Conservation (phyloP, 306 rosid genomes). For the Inga laurina region DNA sequence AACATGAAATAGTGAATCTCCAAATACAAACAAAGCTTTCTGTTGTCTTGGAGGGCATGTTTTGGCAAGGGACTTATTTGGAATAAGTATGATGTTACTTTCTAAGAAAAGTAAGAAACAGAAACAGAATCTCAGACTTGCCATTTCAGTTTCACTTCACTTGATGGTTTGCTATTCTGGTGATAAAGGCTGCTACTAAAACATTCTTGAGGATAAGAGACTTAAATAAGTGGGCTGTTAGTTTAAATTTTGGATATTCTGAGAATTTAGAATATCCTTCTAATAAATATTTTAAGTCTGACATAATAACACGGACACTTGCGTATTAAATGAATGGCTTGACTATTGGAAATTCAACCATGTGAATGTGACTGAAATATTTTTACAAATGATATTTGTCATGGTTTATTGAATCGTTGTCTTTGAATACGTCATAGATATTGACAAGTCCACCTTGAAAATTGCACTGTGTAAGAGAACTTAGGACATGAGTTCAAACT, state of each 20-base stretch:
- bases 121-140: conserved; percentile 8
- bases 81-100: neutral
- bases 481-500: too few species aligned
- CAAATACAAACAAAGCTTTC: conserved; percentile 51
- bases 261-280: neutral
- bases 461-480: too few species aligned
- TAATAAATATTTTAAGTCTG: neutral
- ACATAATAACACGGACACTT: neutral
- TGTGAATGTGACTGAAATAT: neutral
- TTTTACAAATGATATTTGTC: neutral
- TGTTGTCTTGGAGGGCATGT: conserved; percentile 27
- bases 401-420: neutral
- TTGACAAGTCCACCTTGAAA: too few species aligned
- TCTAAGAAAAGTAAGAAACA: conserved; percentile 15
- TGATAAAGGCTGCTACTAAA: neutral
- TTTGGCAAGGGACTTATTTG: neutral
- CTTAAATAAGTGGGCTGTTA: neutral
- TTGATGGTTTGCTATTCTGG: neutral
- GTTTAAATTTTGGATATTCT: neutral
- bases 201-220: neutral
- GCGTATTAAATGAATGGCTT: neutral
- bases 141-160: conserved; percentile 16
- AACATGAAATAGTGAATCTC: conserved; percentile 56
- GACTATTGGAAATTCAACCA: neutral
- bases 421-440: too few species aligned